Conservation (phyloP, 805 yeast species). For the Kluyveromyces siamensis region DNA sequence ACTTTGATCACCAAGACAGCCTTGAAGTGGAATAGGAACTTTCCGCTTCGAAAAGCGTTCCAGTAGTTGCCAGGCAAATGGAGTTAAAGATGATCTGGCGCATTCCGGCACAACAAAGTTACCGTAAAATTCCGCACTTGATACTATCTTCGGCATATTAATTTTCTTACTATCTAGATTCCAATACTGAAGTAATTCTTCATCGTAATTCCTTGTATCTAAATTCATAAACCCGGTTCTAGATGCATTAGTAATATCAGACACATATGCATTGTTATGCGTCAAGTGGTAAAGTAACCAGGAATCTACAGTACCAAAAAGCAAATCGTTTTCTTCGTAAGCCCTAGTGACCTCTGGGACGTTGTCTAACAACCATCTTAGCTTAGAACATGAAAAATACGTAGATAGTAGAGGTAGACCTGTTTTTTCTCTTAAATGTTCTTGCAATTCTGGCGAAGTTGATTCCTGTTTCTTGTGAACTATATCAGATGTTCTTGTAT, state of each 20-base stretch:
- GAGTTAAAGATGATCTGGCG: conserved; percentile 41
- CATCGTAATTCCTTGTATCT: conserved; percentile 66
- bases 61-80: conserved; percentile 43
- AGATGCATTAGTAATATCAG: conserved; percentile 88
- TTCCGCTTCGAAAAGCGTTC: conserved; percentile 40
- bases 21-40: conserved; percentile 66
- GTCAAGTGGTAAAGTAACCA: conserved; percentile 88
- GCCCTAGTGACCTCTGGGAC: conserved; percentile 54
- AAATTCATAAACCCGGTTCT: conserved; percentile 87
- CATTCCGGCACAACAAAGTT: conserved; percentile 54
- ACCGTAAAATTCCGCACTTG: conserved; percentile 75
- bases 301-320: conserved; percentile 91
- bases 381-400: conserved; percentile 83
- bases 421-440: conserved; percentile 50
- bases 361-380: conserved; percentile 83
- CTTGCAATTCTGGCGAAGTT: conserved; percentile 46
- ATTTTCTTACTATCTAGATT: conserved; percentile 62
- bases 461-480: conserved; percentile 53
- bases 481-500: conserved; percentile 71
- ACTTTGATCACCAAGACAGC: conserved; percentile 90
- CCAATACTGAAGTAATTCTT: conserved; percentile 67
- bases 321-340: conserved; percentile 67
- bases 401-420: conserved; percentile 81
- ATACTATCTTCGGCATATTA: conserved; percentile 63
- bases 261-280: conserved; percentile 54